These are phyloP conservation scores for Helianthus tuberosus DNA, from an alignment of 129 eudicot species.

Conservation along the genomic window DNA sequence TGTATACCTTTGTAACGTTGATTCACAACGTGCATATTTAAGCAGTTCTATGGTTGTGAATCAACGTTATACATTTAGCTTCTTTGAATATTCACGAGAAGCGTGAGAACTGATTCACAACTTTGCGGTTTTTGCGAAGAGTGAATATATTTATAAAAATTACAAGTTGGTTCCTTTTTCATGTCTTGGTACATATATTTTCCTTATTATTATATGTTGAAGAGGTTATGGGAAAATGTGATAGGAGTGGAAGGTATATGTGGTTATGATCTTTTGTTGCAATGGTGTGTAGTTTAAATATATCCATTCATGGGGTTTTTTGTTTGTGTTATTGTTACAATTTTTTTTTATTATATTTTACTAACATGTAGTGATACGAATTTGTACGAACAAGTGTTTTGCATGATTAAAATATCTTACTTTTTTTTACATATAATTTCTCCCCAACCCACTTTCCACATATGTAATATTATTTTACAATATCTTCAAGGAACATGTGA, in stretches of 20 bases:
- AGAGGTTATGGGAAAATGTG: conserved; percentile 19
- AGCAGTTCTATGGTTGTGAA: background rate
- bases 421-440: conserved; percentile 19
- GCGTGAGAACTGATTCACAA: too few relatives aligned
- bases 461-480: conserved; percentile 35
- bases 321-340: background rate
- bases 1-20: too few relatives aligned
- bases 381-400: conserved; percentile 39
- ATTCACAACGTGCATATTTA: background rate
- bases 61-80: background rate
- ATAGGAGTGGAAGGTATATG: conserved; percentile 17
- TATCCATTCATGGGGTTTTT: conserved; percentile 23
- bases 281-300: conserved; percentile 21
- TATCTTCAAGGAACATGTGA: conserved; percentile 46
- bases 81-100: too few relatives aligned
- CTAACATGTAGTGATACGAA: conserved; percentile 26
- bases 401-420: background rate
- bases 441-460: conserved; percentile 32
- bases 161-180: background rate
- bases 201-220: background rate
- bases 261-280: conserved; percentile 33
- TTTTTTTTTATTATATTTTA: background rate
- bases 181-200: too few relatives aligned
- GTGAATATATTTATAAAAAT: too few relatives aligned
- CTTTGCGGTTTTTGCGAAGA: too few relatives aligned